Base-by-base conservation (phyloP, 2,329 filamentous ascomycete genomes). In the Cercospora brassicicola region DNA sequence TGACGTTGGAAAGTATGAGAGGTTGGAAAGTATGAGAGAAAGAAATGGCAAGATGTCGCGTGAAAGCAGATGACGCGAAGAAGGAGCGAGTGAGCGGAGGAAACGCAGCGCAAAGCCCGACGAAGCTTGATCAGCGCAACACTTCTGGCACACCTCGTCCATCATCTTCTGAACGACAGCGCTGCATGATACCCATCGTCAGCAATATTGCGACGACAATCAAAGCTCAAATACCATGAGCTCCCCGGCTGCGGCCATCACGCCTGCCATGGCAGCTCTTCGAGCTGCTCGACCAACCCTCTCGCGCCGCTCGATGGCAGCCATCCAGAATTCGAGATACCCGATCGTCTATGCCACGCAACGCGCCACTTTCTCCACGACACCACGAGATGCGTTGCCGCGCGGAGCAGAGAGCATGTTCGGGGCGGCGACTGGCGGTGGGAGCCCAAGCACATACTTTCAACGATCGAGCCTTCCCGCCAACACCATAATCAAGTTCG, bases 401-500 rank as follows among this genome's bases (percentile, higher is more conserved):
- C 63, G 72, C 6, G 73, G 75, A 1, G 69, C 71, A 56, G 77
- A 79, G 64, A 77, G 76, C 73, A 74, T 79, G 61, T 78, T 79
- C 68, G 73, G 76, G 65, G 74, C 74, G 18, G 68, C 74, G 2
- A 73, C 73, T 33, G 68, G 71, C 28, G 70, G 72, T 53, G 76
- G 76, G 2, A 69, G 75, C 15, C 77, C 78, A 5, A 75, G 66
- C 67, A 75, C 73, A 30, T 81, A 81, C 74, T 81, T 81, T 69
- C 78, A 80, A 67, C 82, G 84, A 56, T 82, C 83, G 55, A 81
- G 84, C 23, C 85, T 97, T 62, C 95, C 95, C 30, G 92, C 94
- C 74, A 99, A 99, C 82, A 99, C 95, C 3, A 85, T 99, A 71
- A 85, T 99, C 75, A 92, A 94, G 69, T 99, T 73, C 81, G 95